Base-by-base conservation (phyloP, 2,329 filamentous ascomycete species). In the Sordariomycetes sp. region DNA sequence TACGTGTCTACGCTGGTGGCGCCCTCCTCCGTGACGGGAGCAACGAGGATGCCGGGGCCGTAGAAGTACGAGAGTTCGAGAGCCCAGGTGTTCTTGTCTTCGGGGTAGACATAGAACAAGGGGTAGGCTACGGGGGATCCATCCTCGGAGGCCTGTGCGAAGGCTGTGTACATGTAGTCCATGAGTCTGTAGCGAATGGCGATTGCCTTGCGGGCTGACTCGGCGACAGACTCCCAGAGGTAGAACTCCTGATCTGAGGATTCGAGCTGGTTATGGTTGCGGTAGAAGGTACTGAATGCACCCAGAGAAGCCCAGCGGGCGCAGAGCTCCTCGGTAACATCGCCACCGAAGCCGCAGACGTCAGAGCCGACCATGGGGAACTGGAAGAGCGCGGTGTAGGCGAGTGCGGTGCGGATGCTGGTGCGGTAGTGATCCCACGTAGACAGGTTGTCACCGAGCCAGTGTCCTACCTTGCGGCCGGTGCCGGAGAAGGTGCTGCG, bases 401-500 rank as follows among this genome's bases (percentile, higher is more conserved):
- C 78, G 0, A 93, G 65, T 2, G 82, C 83, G 53, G 88, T 82
- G 0, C 82, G 75, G 46, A 92, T 92, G 9, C 78, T 79, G 53
- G 82, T 79, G 55, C 72, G 82, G 73, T 88, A 82, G 51, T 78
- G 82, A 1, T 70, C 68, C 75, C 81, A 90, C 11, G 73, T 68
- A 4, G 78, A 80, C 14, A 64, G 60, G 48, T 87, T 88, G 53
- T 90, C 79, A 21, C 81, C 83, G 20, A 84, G 83, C 85, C 85
- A 93, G 55, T 92, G 85, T 2, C 83, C 85, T 2, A 83, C 79
- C 61, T 72, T 82, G 51, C 75, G 76, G 2, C 86, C 86, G 1
- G 75, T 75, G 4, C 86, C 85, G 8, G 83, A 70, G 48, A 90
- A 92, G 2, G 85, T 92, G 25, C 80, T 85, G 12, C 86, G 78